Evolutionary conservation across 169 alveolate species (phyloP).

Genomic region (Plasmodium gonderi): DNA sequence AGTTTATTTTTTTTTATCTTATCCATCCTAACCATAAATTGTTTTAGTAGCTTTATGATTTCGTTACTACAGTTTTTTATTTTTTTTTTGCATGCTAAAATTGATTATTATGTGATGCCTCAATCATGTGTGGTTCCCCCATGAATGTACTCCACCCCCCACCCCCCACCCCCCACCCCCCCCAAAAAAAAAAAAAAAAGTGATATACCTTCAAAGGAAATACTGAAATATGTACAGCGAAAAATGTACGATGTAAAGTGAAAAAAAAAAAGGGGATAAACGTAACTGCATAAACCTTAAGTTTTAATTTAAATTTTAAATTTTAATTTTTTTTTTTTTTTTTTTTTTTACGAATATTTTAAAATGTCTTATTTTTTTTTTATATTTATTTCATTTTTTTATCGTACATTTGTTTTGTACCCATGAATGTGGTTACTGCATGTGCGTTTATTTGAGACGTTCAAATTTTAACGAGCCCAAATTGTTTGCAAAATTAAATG

Average conservation of each 20-base stretch:
- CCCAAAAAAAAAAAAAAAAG: neutral
- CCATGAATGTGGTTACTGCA: neutral
- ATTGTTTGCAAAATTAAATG: no score
- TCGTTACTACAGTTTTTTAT: slow-evolving; percentile 54
- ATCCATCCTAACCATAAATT: slow-evolving; percentile 63
- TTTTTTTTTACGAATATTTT: neutral
- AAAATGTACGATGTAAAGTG: neutral
- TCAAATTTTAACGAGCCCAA: no score
- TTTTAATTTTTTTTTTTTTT: neutral
- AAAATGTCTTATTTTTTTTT: neutral
- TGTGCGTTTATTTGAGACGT: neutral
- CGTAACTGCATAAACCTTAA: neutral
- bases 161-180: no score
- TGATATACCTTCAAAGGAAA: neutral
- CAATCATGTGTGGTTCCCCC: slow-evolving; percentile 71
- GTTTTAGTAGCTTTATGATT: slow-evolving; percentile 73
- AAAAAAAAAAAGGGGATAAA: neutral
- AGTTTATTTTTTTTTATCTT: slow-evolving; percentile 65
- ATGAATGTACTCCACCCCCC: no score
- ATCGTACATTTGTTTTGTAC: neutral
- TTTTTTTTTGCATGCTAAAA: slow-evolving; percentile 56
- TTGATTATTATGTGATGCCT: slow-evolving; percentile 68
- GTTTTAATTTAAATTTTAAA: neutral
- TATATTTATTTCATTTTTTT: no score
- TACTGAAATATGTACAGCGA: neutral